A percentile compares a stretch with the other conserved stretches of the same genome.
These are phyloP conservation scores for Schizochytrium sp. DNA, from an alignment of 108 stramenopile species.

Conservation along the genomic window DNA sequence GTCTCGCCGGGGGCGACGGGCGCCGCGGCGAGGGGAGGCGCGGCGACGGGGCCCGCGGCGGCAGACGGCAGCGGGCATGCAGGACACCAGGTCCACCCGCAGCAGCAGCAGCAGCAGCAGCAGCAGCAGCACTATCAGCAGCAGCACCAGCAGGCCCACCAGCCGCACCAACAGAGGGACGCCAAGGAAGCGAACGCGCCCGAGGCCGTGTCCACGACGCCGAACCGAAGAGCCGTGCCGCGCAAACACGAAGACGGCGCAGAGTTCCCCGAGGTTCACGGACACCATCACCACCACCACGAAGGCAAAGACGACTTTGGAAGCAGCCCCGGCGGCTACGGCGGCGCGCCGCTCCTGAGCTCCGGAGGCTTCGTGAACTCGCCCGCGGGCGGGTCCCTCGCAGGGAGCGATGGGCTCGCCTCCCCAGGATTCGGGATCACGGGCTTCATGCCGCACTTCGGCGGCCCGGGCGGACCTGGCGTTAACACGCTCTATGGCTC, in stretches of 20 bases:
- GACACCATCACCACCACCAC: background rate
- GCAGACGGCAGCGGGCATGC: too few relatives aligned
- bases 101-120: too few relatives aligned
- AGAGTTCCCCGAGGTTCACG: background rate
- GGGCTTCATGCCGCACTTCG: background rate
- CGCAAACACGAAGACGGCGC: background rate
- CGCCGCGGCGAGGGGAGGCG: too few relatives aligned
- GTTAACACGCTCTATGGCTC: background rate
- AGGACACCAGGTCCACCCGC: too few relatives aligned
- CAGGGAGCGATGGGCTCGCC: background rate
- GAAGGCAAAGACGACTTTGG: background rate
- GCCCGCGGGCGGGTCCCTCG: background rate
- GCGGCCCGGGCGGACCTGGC: background rate
- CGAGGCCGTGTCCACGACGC: background rate
- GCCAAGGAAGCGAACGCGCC: too few relatives aligned
- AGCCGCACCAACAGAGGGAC: too few relatives aligned
- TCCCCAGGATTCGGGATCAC: background rate
- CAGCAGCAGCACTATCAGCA: too few relatives aligned
- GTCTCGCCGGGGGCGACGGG: too few relatives aligned
- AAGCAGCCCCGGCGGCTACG: background rate
- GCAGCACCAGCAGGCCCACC: too few relatives aligned
- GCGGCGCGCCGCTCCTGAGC: background rate
- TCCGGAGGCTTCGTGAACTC: background rate
- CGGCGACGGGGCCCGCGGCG: too few relatives aligned
- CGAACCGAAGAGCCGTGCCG: background rate